Conservation (phyloP, 106 monocot species). For the Allium fistulosum region DNA sequence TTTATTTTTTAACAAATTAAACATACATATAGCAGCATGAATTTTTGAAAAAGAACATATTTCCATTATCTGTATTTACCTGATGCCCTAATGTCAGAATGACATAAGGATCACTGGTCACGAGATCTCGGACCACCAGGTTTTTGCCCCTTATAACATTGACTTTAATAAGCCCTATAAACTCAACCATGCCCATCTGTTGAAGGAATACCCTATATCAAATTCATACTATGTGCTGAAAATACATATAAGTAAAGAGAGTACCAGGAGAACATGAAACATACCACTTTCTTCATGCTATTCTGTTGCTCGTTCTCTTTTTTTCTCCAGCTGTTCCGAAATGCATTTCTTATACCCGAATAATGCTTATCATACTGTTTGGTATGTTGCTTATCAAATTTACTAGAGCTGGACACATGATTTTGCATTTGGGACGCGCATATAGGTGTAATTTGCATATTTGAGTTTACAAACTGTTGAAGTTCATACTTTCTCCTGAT, state of each 20-base stretch:
- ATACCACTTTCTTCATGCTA: constrained; percentile 46
- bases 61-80: constrained; percentile 17
- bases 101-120: constrained; percentile 92
- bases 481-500: constrained; percentile 89
- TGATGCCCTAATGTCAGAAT: constrained; percentile 79
- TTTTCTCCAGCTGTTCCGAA: constrained; percentile 81
- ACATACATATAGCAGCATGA: constrained; percentile 65
- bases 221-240: too few relatives aligned
- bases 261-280: too few relatives aligned
- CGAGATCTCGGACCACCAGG: constrained; percentile 72
- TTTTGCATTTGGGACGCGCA: background rate
- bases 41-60: constrained; percentile 66
- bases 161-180: constrained; percentile 80
- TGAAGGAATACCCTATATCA: background rate
- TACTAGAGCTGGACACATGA: background rate
- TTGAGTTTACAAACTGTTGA: constrained; percentile 50
- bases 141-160: constrained; percentile 77
- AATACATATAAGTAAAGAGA: background rate
- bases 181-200: constrained; percentile 94
- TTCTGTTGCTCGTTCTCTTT: constrained; percentile 52
- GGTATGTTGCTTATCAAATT: constrained; percentile 2
- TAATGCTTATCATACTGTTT: constrained; percentile 55
- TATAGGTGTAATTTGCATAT: constrained; percentile 4
- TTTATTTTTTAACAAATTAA: constrained; percentile 92
- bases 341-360: constrained; percentile 36